Base-by-base conservation (phyloP, 2,329 filamentous ascomycete species). In the Ciborinia camelliae region DNA sequence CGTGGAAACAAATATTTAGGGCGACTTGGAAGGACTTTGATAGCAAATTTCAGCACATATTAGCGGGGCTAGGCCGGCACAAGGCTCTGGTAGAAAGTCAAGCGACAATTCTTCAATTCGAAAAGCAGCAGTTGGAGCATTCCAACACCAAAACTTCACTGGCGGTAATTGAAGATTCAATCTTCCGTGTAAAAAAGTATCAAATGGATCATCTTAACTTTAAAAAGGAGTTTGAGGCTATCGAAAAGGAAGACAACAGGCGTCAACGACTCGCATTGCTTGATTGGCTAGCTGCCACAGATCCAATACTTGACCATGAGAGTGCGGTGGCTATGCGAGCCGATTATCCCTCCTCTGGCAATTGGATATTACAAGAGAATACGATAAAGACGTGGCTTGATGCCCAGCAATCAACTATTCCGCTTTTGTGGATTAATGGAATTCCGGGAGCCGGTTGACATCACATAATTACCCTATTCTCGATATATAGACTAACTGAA, bases 391-490 rank as follows among this genome's bases (percentile, higher is more conserved):
- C 63, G 30, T 70, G 68, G 68, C 48, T 58, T 39, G 65, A 70
- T 26, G 57, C 66, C 2, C 18, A 23, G n/a, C 51, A 53, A 15
- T 53, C 28, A 53, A 53, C 20, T 8, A 48, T 66, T 4, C 74
- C 76, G 20, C 66, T 76, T 35, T 58, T 80, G 20, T 79, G 77
- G 77, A 58, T 79, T 0, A 76, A 73, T 65, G 78, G 78, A 0
- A 77, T 75, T 18, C 77, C 77, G 18, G 78, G 78, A 12, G 75
- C 77, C 54, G 77, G 78, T 76, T 69, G 67, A 71, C 5, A n/a
- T 41, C n/a, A 43, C 37, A 30, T 4, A 30, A 20, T n/a, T 26
- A 50, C 52, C 45, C 39, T 5, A 43, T 32, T 28, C 55, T 7
- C 55, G 20, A 10, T 37, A 51, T 15, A 14, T 20, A 39, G 30